Evolutionary conservation across 2,329 filamentous ascomycete genomes (phyloP), one percentile per base, ranked within the genome.

Genomic region (Cladosporium sp.): DNA sequence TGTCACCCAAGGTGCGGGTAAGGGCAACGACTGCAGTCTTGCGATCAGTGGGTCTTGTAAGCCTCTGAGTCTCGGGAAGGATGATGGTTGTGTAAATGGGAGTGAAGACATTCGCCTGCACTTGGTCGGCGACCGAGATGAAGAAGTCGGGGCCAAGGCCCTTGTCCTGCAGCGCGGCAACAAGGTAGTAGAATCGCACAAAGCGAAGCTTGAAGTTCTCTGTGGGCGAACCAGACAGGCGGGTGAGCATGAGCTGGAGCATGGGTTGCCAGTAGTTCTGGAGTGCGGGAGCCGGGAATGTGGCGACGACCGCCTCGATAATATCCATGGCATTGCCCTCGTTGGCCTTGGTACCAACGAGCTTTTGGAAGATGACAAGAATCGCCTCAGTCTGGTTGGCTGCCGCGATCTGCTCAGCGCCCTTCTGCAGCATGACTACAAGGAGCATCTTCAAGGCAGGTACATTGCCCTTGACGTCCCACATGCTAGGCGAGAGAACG

Each of bases 141-240:
- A 97, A 95, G 81, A 92, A 97, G 79, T 99, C 95, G 8, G 93
- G 87, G 58, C 94, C 95, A 66, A 95, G 88, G n/a, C 93, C 92
- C 71, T 88, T 87, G 69, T 95, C 90, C 38, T 90, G 87, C 68
- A 85, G 86, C 21, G 93, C 92, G 34, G 92, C 92, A 64, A 98
- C 86, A 69, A 97, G 88, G 78, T 99, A 94, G 78, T 96, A 99
- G 83, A 99, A 96, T 38, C 93, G 90, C 64, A 93, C 91, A 77
- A 99, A 97, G 63, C 93, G 90, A 64, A 92, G 82, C 73, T 93
- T 91, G 79, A 96, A 91, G 57, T 88, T 90, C 73, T 98, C 94
- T 0, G 93, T 89, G 80, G 86, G 95, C 80, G 80, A 92, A 80
- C 83, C 90, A 82, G 82, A 84, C 67, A 92, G 80, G 44, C 89